phyloP scores from a whole-genome alignment of 148 eudicot genomes.

The Fagopyrum tataricum region DNA sequence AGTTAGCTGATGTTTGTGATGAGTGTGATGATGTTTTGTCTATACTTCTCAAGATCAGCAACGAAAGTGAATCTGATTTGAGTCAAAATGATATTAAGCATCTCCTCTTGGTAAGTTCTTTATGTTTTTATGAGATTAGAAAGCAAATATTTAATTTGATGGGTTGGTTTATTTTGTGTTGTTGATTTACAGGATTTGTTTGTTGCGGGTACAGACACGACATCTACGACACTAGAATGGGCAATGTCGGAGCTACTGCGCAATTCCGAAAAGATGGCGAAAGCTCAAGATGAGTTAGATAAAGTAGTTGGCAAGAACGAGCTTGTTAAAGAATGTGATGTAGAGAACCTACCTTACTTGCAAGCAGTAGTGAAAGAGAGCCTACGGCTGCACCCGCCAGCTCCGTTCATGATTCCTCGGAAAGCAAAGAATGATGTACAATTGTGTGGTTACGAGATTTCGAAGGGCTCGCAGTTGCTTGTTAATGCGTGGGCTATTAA shows the following conservation, averaged over 20 bases:
- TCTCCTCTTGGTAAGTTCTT: constrained; percentile 18
- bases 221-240: constrained; percentile 28
- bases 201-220: constrained; percentile 30
- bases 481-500: constrained; percentile 32
- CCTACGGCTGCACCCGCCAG: constrained; percentile 25
- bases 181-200: constrained; percentile 22
- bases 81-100: constrained; percentile 28
- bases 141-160: too few relatives aligned
- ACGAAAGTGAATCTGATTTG: constrained; percentile 12
- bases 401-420: constrained; percentile 27
- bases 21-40: constrained; percentile 22
- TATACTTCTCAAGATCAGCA: constrained; percentile 18
- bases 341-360: constrained; percentile 25
- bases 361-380: constrained; percentile 31
- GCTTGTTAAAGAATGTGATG: constrained; percentile 23
- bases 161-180: too few relatives aligned
- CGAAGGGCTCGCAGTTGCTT: constrained; percentile 24
- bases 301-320: constrained; percentile 15
- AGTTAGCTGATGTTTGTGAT: constrained; percentile 14
- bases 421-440: constrained; percentile 18
- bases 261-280: constrained; percentile 18
- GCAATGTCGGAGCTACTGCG: constrained; percentile 29
- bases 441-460: constrained; percentile 15
- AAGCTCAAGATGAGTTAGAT: constrained; percentile 27
- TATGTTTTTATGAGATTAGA: too few relatives aligned